Percentiles rank a stretch among this genome's conserved stretches.
These are phyloP conservation scores for Myriangium duriaei DNA, from an alignment of 2,329 filamentous ascomycete species.

Conservation along the genomic window DNA sequence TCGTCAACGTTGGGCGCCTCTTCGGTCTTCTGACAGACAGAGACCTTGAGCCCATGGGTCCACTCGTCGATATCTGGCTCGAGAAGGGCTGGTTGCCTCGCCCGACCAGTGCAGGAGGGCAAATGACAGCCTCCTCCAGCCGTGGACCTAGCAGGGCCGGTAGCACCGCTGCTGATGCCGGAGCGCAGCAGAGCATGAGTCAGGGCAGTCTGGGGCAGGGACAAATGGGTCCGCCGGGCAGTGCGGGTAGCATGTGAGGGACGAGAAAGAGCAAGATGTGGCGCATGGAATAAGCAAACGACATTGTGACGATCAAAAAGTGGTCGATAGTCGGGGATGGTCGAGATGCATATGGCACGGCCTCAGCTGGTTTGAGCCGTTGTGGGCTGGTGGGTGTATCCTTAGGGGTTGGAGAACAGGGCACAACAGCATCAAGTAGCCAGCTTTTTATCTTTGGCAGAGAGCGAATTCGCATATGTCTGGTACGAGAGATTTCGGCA, in stretches of 20 bases:
- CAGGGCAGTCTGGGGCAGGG: constrained; percentile 1
- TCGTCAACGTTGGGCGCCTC: constrained; percentile 57
- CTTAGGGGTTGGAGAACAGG: too few relatives aligned
- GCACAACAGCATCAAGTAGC: too few relatives aligned
- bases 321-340: too few relatives aligned
- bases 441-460: too few relatives aligned
- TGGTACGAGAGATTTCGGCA: too few relatives aligned
- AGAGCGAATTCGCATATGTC: too few relatives aligned
- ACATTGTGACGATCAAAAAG: too few relatives aligned
- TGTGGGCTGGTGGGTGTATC: too few relatives aligned
- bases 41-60: constrained; percentile 92
- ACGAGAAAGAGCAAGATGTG: too few relatives aligned
- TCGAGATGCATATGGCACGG: too few relatives aligned
- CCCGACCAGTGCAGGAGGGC: constrained; percentile 8
- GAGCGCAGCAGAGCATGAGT: constrained; percentile 3
- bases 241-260: neutral
- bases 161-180: neutral
- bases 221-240: constrained; percentile 7
- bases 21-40: constrained; percentile 67
- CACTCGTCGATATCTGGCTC: constrained; percentile 82
- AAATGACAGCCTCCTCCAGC: neutral
- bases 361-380: too few relatives aligned
- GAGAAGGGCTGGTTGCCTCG: constrained; percentile 72
- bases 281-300: too few relatives aligned
- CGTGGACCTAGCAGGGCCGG: constrained; percentile 9